Evolutionary conservation across 805 yeast species (phyloP), one percentile per base, ranked within the genome.

Genomic region (Wickerhamomyces hampshirensis): DNA sequence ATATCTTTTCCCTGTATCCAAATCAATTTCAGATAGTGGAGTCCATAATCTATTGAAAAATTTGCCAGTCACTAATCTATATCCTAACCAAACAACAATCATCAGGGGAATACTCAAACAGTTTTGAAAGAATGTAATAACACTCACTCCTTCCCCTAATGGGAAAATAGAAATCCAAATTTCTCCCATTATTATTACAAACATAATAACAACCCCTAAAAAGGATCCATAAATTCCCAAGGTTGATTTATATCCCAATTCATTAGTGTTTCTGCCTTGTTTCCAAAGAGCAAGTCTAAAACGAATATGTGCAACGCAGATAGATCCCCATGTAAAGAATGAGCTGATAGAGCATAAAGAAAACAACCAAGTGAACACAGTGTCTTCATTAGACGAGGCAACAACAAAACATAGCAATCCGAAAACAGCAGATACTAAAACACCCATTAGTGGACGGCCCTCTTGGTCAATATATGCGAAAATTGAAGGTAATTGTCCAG

Each of bases 131-230:
- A 69, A 68, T 12, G 43, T 44, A 16, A 37, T 40, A 11, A 60
- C 63, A 26, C 52, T 47, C 12, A 66, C 55, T 8, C 40, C 28
- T 12, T 43, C 43, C 1, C 48, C 71, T 31, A 77, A 53, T 40
- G 95, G 95, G 69, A 68, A 84, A 32, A 84, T 63, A 4, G 93
- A 88, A 43, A 80, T 69, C 86, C 89, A 86, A 65, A 86, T 80
- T 61, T 84, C 89, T 23, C 88, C 85, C 41, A 75, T 65, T 41
- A 87, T 66, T 43, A 85, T 77, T 37, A 81, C 56, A 23, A 68
- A 26, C 54, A 78, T 75, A 44, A 87, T 61, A 12, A 63, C 35
- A 10, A 72, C 55, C 36, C 94, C 94, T 51, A 71, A 69, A 43
- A 56, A 56, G 0, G 94, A 80, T 30, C 94, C 94, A 42, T 53